Base-by-base conservation (phyloP, 306 rosid genomes). In the Elaeagnus macrophylla region DNA sequence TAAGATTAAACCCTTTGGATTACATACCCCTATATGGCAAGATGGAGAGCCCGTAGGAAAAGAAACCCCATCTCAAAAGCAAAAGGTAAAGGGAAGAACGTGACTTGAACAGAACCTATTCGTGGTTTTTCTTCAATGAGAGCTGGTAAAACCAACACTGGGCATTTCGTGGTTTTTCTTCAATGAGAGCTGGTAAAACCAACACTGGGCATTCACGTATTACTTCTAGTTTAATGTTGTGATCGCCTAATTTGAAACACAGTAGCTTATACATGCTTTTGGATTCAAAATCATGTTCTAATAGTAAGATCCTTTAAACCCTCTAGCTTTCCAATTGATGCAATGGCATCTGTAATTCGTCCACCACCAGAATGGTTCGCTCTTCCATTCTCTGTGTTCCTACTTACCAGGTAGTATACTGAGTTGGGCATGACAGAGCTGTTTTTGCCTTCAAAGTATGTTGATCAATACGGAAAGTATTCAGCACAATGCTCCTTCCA, bases 401-500 rank as follows among this genome's bases (percentile, higher is more conserved):
- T 80, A 38, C 68, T 56, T 45, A 55, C 60, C 73, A 75, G 79
- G 59, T 72, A 70, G 69, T 76, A 74, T 51, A 59, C 74, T 2
- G 87, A 73, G 57, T 75, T 83, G 16, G 84, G 79, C 73, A 68
- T 70, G 52, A 83, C 95, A 69, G 99, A 84, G 83, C 95, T 82
- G 53, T 19, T 53, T 6, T 68, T 66, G 6, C 97, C 96, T 66
- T 69, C 85, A 12, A 91, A 87, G 72, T 77, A 84, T 2, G 83
- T 78, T 40, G 96, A 84, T n/a, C n/a, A n/a, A 77, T 75, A 87
- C 37, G 89, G 88, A 62, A 84, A 91, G 72, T 56, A 84, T 74
- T 79, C 87, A 0, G 83, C 73, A 68, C 99, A 91, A 8, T 78
- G 82, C 49, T 60, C 72, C 70, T 87, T 87, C 99, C 96, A 91